These are phyloP conservation scores for Cubamyces lactineus DNA, from an alignment of 768 basidiomycete genomes.

Conservation along the genomic window DNA sequence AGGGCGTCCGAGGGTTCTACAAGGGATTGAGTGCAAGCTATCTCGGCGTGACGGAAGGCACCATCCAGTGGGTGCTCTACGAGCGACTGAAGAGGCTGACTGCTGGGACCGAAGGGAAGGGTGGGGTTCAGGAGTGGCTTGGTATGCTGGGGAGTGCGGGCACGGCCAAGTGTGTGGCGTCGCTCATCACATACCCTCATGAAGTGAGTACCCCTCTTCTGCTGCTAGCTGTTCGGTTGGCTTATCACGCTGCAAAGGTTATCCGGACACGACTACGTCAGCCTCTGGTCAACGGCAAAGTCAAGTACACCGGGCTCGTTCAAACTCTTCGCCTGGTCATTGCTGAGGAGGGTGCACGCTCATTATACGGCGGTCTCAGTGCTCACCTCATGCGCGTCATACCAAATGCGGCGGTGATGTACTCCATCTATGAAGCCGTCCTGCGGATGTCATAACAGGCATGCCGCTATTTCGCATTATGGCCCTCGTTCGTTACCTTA, in stretches of 20 bases:
- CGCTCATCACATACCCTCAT: slow-evolving; percentile 96
- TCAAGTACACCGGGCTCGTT: slow-evolving; percentile 83
- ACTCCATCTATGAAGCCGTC: slow-evolving; percentile 88
- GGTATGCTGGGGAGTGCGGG: slow-evolving; percentile 91
- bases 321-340: slow-evolving; percentile 88
- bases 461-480: no score
- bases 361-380: slow-evolving; percentile 89
- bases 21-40: slow-evolving; percentile 95
- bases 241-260: slow-evolving; percentile 52
- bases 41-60: slow-evolving; percentile 93
- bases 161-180: slow-evolving; percentile 91
- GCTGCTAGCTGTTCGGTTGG: background rate
- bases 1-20: slow-evolving; percentile 89
- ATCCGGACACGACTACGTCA: slow-evolving; percentile 92
- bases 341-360: slow-evolving; percentile 85
- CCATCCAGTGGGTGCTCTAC: slow-evolving; percentile 97
- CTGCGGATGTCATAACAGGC: slow-evolving; percentile 53
- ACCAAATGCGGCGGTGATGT: slow-evolving; percentile 98
- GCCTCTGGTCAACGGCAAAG: slow-evolving; percentile 72
- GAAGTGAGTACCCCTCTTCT: slow-evolving; percentile 65
- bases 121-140: slow-evolving; percentile 66
- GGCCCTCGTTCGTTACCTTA: background rate
- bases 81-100: slow-evolving; percentile 83
- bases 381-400: slow-evolving; percentile 97
- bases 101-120: slow-evolving; percentile 59